phyloP scores from a whole-genome alignment of 805 yeast genomes.

The Starmerella stellata region DNA sequence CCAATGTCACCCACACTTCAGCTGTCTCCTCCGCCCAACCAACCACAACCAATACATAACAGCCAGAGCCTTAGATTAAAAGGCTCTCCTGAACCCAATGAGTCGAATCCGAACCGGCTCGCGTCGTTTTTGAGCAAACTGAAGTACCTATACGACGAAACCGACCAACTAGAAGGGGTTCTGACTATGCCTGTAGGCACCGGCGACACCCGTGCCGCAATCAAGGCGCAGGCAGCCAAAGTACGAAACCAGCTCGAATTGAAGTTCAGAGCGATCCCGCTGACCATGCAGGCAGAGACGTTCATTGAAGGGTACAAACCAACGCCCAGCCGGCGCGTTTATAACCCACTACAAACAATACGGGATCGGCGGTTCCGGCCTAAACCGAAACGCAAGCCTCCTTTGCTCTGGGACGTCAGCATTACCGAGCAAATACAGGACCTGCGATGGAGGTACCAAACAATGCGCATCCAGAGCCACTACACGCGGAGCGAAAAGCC shows the following conservation, averaged over 20 bases:
- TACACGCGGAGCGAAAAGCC: neutral
- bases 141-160: constrained; percentile 11
- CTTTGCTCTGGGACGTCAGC: constrained; percentile 10
- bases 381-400: neutral
- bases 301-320: neutral
- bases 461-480: constrained; percentile 3
- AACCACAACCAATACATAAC: no score
- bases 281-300: constrained; percentile 5
- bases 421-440: constrained; percentile 13
- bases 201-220: constrained; percentile 10
- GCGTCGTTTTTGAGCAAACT: constrained; percentile 10
- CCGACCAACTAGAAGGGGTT: constrained; percentile 5
- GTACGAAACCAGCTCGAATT: constrained; percentile 21
- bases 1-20: neutral
- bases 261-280: constrained; percentile 16
- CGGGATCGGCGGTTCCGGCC: constrained; percentile 38
- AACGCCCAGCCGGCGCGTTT: constrained; percentile 17
- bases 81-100: neutral
- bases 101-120: constrained; percentile 2
- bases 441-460: constrained; percentile 11
- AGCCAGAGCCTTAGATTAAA: neutral
- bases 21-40: neutral
- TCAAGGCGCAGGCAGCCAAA: constrained; percentile 15
- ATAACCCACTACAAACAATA: constrained; percentile 69
- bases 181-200: neutral